These are phyloP conservation scores for Candida sanyaensis DNA, from an alignment of 1,139 yeast species.

Conservation along the genomic window DNA sequence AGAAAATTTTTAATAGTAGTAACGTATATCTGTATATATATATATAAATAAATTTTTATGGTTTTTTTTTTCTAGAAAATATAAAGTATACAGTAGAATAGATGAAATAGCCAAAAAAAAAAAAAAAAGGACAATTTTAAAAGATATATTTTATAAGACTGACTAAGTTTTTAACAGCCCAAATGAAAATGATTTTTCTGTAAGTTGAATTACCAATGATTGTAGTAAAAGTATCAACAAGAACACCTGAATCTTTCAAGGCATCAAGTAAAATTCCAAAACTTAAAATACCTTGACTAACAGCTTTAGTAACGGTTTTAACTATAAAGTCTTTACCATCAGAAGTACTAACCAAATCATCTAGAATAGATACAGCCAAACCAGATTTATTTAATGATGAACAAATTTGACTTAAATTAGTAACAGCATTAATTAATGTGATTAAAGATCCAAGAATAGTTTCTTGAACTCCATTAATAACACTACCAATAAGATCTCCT, in stretches of 20 bases:
- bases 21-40: not conserved
- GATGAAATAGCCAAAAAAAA: not conserved
- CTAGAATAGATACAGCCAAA: constrained; percentile 26
- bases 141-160: constrained; percentile 13
- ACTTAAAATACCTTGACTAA: constrained; percentile 21
- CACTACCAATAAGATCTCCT: constrained; percentile 14
- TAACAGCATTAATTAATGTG: constrained; percentile 16
- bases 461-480: constrained; percentile 13
- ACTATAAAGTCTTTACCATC: constrained; percentile 24
- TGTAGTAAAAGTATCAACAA: constrained; percentile 12
- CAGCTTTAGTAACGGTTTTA: constrained; percentile 20
- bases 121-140: constrained; percentile 2
- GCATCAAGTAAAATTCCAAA: constrained; percentile 13
- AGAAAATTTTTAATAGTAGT: constrained; percentile 8
- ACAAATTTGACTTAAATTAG: constrained; percentile 22
- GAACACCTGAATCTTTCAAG: constrained; percentile 13
- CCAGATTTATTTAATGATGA: constrained; percentile 32
- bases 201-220: constrained; percentile 13
- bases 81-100: not conserved
- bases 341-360: constrained; percentile 21
- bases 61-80: not conserved
- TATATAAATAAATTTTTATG: not conserved
- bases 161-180: constrained; percentile 16
- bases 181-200: constrained; percentile 16
- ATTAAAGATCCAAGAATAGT: constrained; percentile 12